phyloP scores from a whole-genome alignment of 371 early-diverging fungal genomes.

The Mucor sp. region DNA sequence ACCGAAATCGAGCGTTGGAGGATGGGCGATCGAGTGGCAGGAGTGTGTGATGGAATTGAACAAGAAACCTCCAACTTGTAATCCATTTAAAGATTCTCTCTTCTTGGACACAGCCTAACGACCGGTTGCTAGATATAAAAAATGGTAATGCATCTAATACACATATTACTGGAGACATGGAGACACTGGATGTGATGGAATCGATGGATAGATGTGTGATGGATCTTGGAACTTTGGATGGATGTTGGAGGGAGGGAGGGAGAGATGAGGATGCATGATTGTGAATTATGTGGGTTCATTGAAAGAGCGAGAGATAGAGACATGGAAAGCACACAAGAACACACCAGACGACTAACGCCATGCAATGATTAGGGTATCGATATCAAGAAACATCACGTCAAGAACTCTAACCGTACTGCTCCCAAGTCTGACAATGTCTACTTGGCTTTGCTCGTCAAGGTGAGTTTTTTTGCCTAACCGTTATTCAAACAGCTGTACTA shows the following conservation, averaged over 20 bases:
- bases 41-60: neutral
- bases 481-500: neutral
- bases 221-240: neutral
- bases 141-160: conserved; percentile 16
- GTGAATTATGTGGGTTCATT: neutral
- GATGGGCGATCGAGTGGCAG: neutral
- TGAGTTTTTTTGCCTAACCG: conserved; percentile 23
- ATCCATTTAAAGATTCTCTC: conserved; percentile 22
- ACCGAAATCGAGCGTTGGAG: neutral
- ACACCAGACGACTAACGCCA: neutral
- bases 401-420: conserved; percentile 85
- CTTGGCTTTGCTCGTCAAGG: conserved; percentile 95
- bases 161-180: neutral
- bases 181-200: neutral
- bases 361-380: conserved; percentile 85
- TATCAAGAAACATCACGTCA: conserved; percentile 94
- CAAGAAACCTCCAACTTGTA: conserved; percentile 9
- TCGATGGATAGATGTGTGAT: conserved; percentile 3
- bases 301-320: neutral
- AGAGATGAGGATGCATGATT: neutral
- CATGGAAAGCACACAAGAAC: neutral
- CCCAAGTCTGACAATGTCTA: conserved; percentile 94
- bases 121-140: conserved; percentile 27
- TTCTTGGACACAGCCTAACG: conserved; percentile 30
- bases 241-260: neutral